These are phyloP conservation scores for Thuja plicata DNA, from an alignment of 83 land plant species.

Conservation along the genomic window DNA sequence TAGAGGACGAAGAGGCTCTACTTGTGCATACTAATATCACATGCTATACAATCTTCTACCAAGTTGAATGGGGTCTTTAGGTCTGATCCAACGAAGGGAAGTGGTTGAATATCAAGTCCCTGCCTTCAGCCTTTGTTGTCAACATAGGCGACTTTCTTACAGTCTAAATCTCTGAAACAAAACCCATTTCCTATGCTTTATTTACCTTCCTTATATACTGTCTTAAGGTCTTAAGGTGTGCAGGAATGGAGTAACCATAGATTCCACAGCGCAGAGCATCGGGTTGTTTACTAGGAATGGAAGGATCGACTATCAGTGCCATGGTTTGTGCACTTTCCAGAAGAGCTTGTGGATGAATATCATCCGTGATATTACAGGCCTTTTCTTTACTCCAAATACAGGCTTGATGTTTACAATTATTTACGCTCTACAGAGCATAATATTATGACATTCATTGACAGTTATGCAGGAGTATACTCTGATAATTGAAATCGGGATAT, in stretches of 20 bases:
- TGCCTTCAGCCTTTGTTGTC: slow-evolving; percentile 23
- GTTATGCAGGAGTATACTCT: too few species aligned
- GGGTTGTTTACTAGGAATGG: background rate
- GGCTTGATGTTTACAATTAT: too few species aligned
- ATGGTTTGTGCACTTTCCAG: background rate
- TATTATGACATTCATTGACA: too few species aligned
- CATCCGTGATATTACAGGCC: too few species aligned
- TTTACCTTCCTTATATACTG: too few species aligned
- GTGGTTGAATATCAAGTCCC: slow-evolving; percentile 22
- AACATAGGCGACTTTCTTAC: slow-evolving; percentile 31
- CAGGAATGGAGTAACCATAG: slow-evolving; percentile 8
- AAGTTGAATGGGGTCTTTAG: slow-evolving; percentile 24
- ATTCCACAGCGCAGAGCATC: background rate
- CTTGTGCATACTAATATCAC: slow-evolving; percentile 22
- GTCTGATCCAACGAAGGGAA: slow-evolving; percentile 25
- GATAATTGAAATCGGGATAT: too few species aligned
- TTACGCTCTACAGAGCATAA: too few species aligned
- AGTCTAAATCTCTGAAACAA: background rate
- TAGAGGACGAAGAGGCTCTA: slow-evolving; percentile 4
- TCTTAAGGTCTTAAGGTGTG: too few species aligned
- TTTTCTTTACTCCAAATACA: too few species aligned
- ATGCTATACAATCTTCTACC: slow-evolving; percentile 13
- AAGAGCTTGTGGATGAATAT: background rate
- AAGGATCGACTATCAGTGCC: background rate
- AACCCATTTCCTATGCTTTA: too few species aligned